phyloP scores from a whole-genome alignment of 2,329 filamentous ascomycete species.

The Colletotrichum lini region DNA sequence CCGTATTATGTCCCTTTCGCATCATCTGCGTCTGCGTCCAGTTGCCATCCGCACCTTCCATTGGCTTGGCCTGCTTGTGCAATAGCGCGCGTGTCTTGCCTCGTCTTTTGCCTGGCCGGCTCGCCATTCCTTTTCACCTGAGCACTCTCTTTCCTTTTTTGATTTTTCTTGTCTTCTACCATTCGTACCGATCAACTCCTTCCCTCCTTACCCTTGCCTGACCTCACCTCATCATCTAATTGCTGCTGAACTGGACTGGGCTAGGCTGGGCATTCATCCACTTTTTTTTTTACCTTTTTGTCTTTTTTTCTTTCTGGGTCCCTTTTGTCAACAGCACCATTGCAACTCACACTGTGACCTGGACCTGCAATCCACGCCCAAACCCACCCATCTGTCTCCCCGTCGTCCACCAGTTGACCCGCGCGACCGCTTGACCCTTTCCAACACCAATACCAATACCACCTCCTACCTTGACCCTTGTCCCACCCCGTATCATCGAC shows the following conservation, averaged over 20 bases:
- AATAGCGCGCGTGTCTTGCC: slow-evolving; percentile 16
- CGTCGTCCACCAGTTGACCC: slow-evolving; percentile 33
- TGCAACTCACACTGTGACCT: slow-evolving; percentile 9
- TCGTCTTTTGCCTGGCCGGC: slow-evolving; percentile 11
- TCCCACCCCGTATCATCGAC: slow-evolving; percentile 41
- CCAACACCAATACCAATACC: slow-evolving; percentile 36
- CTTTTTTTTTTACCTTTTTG: not conserved
- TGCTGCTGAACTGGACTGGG: slow-evolving; percentile 8
- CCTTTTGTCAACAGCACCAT: not conserved
- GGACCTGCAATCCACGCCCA: slow-evolving; percentile 22
- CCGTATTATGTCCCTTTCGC: slow-evolving; percentile 23
- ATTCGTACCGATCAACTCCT: not conserved
- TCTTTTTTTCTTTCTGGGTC: not conserved
- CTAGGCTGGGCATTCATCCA: slow-evolving; percentile 24
- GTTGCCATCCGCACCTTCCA: not conserved
- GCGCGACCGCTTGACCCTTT: slow-evolving; percentile 32
- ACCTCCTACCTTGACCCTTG: slow-evolving; percentile 41
- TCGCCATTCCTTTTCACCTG: slow-evolving; percentile 14
- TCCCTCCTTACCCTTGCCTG: slow-evolving; percentile 10
- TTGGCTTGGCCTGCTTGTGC: not conserved
- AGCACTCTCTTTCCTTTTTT: not conserved
- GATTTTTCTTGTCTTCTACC: not conserved
- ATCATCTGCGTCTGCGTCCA: slow-evolving; percentile 31
- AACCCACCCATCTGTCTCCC: slow-evolving; percentile 23
- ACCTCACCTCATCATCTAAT: slow-evolving; percentile 10